Base-by-base conservation (phyloP, 1,284 basidiomycete genomes). In the Ceratobasidium sp. region DNA sequence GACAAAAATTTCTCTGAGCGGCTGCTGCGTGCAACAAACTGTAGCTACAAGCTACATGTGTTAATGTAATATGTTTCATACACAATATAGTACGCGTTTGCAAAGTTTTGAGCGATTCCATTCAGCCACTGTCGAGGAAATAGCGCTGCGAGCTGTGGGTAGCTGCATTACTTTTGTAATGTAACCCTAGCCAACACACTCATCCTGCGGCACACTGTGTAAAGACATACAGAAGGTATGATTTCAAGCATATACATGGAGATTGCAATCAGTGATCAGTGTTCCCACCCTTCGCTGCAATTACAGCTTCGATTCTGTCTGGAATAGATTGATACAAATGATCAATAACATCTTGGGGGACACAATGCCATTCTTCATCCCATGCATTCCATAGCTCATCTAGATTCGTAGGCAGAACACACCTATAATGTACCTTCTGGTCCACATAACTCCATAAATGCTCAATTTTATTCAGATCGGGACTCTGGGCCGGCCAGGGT, bases 81-180 rank as follows among this genome's bases (percentile, higher is more conserved):
- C 12, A 2, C 20, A 12, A 17, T 20, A 15, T 3, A 52, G 23
- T 13, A 38, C 52, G 9, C 12, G 17, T 44, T 2, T 17, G 17
- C n/a, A 54, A 48, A 48, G 42, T 66, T 73, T 61, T 26, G 48
- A 13, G 48, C 5, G 26, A 61, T 20, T 61, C 57, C 13, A 12
- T 42, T 48, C 5, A 33, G 56, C 38, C 17, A 28, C 28, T 38
- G 33, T 12, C 13, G 46, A 62, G 57, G 62, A 73, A 61, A 12
- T 50, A 7, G 3, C 4, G 20, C 42, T 4, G 15, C 44, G 50
- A 44, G 15, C 38, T 33, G n/a, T 28, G 26, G 33, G 57, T 23
- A 33, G 40, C 57, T 73, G 70, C 70, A 73, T 44, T 61, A 73
- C 70, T 46, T 73, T 73, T 73, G 70, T 59, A 62, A 73, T 38